Evolutionary conservation across 2,329 filamentous ascomycete genomes (phyloP).

Genomic region (Cladosporium sphaerospermum): DNA sequence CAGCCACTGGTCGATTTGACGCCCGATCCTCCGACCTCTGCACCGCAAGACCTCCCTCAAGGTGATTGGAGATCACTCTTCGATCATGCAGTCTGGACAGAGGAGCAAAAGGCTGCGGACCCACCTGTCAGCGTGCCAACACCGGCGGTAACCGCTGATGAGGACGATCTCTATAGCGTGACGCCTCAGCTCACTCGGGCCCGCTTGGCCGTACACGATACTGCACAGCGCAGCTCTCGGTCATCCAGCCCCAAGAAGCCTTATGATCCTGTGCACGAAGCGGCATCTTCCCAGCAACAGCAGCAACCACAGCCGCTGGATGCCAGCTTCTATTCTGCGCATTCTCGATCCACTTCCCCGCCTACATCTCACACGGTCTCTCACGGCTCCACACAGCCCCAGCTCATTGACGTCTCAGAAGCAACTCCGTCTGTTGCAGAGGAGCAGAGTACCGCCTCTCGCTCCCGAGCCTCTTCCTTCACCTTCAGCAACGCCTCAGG

Average conservation of each 20-base stretch:
- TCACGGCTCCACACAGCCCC: conserved; percentile 7
- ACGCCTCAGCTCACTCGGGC: conserved; percentile 30
- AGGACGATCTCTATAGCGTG: conserved; percentile 28
- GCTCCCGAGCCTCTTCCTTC: conserved; percentile 18
- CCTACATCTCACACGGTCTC: conserved; percentile 14
- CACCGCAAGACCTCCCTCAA: conserved; percentile 10
- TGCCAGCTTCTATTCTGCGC: conserved; percentile 27
- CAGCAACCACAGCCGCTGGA: conserved; percentile 17
- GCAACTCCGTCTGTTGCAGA: conserved; percentile 10
- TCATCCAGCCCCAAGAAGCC: conserved; percentile 6
- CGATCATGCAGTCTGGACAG: conserved; percentile 13
- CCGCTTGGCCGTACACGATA: conserved; percentile 19
- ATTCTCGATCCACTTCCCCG: conserved; percentile 18
- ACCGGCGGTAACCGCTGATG: conserved; percentile 16
- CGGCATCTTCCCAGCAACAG: conserved; percentile 16
- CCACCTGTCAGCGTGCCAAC: conserved; percentile 12
- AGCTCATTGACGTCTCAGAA: conserved; percentile 20
- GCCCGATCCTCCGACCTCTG: conserved; percentile 16
- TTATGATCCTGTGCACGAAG: conserved; percentile 28
- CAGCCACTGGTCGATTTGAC: conserved; percentile 24
- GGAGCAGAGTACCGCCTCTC: conserved; percentile 19
- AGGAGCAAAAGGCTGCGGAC: conserved; percentile 11
- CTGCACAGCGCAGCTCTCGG: neutral
- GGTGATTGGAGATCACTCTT: conserved; percentile 20
- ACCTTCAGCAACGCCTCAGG: conserved; percentile 24